Base-by-base conservation (phyloP, 192 early-diverging fungal species). In the Thoreauomyces humboldtii region DNA sequence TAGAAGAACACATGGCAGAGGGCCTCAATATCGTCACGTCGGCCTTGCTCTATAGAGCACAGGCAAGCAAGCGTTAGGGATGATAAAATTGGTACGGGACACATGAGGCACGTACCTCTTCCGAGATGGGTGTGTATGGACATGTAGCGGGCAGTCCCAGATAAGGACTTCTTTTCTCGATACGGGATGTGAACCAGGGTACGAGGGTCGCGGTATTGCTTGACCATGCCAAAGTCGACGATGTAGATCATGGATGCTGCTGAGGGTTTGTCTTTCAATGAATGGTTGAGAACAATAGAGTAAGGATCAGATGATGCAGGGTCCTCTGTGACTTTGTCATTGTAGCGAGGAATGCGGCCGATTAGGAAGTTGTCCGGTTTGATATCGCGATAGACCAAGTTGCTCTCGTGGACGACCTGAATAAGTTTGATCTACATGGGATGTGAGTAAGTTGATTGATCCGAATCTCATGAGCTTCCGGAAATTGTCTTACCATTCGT, bases 1-100 rank as follows among this genome's bases (percentile, higher is more conserved):
- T 98, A 98, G 86, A 98, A 92, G 61, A 98, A 95, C 9, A 98
- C 96, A 74, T 98, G 96, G 38, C 96, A 96, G 55, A 98, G 86
- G 25, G 94, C 92, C 72, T 98, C 94, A 59, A 98, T 75, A 65
- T 98, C 96, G 71, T 98, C 96, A 47, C 96, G 90, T 50, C 96
- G 84, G 31, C 92, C 95, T 90, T 98, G 96, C 71, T 98, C 96
- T 92, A 66, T 44, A 28, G n/a, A 33, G 46, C 14, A 7, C 35
- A 61, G 32, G 32, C 2, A 6, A 48, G 7, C 15, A 7, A n/a
- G 46, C 7, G 15, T 7, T 7, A 7, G 38, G 34, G 7, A 31
- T 15, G n/a, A 48, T 12, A 3, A 11, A 25, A 29, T 9, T 15
- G 33, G 27, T 53, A 7, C 27, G 11, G 27, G 51, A 53, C 51